Evolutionary conservation across 192 early-diverging fungal species (phyloP), one percentile per base, ranked within the genome.

Genomic region (Coemansia sp.): DNA sequence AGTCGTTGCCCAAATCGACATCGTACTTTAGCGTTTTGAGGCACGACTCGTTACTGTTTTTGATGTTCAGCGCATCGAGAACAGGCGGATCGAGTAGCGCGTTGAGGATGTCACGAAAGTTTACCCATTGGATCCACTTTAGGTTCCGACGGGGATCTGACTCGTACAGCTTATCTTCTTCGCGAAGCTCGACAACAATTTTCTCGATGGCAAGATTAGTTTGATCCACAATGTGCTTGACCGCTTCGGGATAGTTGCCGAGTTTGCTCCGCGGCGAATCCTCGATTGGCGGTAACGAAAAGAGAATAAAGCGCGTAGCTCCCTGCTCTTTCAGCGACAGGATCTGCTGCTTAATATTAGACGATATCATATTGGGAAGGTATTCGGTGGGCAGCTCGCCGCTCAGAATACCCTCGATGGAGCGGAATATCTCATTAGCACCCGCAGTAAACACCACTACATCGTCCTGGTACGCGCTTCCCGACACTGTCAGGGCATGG

Each of bases 261-360:
- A 80, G 60, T 38, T 80, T 80, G 72, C 72, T 80, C 22, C 77
- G 68, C 7, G 77, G 77, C 47, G 77, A 74, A 14, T 80, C 77
- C 32, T 80, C 77, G 25, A 80, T 80, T 14, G 77, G 77, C 51
- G 77, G 77, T 23, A 80, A 58, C 5, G 77, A 80, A 41, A 80
- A 80, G 1, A 80, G 65, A 8, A 80, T 58, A 37, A 80, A 80
- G 11, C 77, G 60, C 47, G 65, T 55, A 0, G 73, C 45, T 0
- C 77, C 77, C 24, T 80, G 77, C 37, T 80, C 77, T 32, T 80
- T 80, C 1, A 80, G 62, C 25, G 77, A 70, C 54, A 70, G 56
- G 6, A 80, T 61, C 61, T 80, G 77, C 41, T 45, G 19, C 39
- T 73, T 73, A 60, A 80, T 39, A 51, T 80, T 80, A 41, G 54